Percentiles rank a stretch among this genome's conserved stretches.
Evolutionary conservation across 2,329 filamentous ascomycete species (phyloP).

Genomic region (Elsinoe necatrix): DNA sequence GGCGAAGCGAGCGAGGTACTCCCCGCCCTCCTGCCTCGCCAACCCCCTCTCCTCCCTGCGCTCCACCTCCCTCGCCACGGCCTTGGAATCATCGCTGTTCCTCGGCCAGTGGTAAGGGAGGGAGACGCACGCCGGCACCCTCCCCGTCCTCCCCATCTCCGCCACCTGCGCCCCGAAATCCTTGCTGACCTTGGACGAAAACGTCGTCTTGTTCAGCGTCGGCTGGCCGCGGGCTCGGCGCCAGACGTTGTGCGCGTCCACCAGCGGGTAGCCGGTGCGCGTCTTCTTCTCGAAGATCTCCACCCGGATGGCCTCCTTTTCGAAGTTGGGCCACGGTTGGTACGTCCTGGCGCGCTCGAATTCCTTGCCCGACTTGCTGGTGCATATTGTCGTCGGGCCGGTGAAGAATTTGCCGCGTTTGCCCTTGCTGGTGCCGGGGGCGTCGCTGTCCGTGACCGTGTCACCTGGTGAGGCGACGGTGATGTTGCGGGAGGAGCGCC

Average conservation of each 20-base stretch:
- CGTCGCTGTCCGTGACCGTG: background rate
- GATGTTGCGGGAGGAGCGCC: background rate
- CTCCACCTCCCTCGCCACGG: background rate
- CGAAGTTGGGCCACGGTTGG: background rate
- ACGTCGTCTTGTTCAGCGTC: background rate
- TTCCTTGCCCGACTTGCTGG: background rate
- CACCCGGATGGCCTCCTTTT: background rate
- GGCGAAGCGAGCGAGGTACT: background rate
- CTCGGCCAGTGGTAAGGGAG: background rate
- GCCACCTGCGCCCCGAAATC: background rate
- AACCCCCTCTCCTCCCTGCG: background rate
- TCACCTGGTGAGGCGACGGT: background rate
- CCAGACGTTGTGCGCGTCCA: background rate
- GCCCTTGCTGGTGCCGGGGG: background rate
- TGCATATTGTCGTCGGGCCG: background rate
- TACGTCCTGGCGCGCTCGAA: slow-evolving; percentile 1
- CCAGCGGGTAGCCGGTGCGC: background rate
- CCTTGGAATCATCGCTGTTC: background rate
- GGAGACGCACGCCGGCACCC: background rate
- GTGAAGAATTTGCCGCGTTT: background rate
- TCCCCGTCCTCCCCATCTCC: background rate
- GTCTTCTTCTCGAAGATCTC: slow-evolving; percentile 1
- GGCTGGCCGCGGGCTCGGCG: background rate
- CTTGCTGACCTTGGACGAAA: background rate
- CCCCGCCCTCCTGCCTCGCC: background rate